phyloP scores from a whole-genome alignment of 1,284 basidiomycete species.

The Apiotrichum veenhuisii region DNA sequence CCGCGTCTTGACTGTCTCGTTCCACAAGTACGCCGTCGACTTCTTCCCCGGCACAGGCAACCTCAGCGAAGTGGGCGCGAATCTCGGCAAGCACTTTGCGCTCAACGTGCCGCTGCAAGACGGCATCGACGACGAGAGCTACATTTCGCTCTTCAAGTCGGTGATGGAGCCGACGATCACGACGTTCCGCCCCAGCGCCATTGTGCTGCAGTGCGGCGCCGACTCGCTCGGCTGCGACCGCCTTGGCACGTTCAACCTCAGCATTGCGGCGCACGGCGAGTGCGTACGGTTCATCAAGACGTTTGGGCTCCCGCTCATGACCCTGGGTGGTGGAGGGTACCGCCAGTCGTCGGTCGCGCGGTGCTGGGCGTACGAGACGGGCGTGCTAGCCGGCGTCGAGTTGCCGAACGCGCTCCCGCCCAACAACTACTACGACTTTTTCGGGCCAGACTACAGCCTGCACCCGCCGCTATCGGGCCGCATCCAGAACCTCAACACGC shows the following conservation, averaged over 20 bases:
- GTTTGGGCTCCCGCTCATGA: constrained; percentile 83
- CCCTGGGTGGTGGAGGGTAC: constrained; percentile 93
- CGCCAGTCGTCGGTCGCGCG: constrained; percentile 79
- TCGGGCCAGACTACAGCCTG: constrained; percentile 84
- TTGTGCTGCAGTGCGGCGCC: constrained; percentile 96
- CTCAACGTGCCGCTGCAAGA: constrained; percentile 94
- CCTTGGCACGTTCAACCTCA: constrained; percentile 94
- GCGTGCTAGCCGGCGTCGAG: constrained; percentile 78
- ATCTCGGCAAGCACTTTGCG: constrained; percentile 87
- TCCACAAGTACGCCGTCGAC: constrained; percentile 98
- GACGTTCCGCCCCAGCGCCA: constrained; percentile 81
- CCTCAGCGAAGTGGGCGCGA: constrained; percentile 80
- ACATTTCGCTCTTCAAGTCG: constrained; percentile 89
- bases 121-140: constrained; percentile 96
- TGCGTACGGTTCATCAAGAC: constrained; percentile 94
- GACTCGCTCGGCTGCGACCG: constrained; percentile 93
- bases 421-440: constrained; percentile 91
- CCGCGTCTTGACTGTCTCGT: constrained; percentile 96
- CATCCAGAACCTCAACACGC: constrained; percentile 89
- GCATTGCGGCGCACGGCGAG: constrained; percentile 98
- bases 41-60: constrained; percentile 98
- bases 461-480: constrained; percentile 87
- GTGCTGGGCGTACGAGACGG: constrained; percentile 99
- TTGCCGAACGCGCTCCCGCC: constrained; percentile 81
- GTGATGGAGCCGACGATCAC: constrained; percentile 92